Percentiles rank a stretch among this genome's conserved stretches.
Evolutionary conservation across 345 rosid genomes (phyloP).

Genomic region (Acer saccharum): DNA sequence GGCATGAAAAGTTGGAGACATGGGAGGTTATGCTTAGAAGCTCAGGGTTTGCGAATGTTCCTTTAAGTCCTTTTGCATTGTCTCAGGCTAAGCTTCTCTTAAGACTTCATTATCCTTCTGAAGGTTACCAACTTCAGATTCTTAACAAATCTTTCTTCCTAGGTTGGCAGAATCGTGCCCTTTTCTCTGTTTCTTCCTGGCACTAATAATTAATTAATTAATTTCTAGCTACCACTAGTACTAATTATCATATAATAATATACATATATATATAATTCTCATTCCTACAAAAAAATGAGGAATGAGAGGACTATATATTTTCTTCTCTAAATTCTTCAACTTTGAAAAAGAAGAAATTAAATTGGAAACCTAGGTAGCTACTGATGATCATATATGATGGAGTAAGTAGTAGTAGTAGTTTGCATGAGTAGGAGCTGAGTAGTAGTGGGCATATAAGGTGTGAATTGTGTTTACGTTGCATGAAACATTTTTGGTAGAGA

Average conservation of each 20-base stretch:
- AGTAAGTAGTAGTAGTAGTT: neutral
- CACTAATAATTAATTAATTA: conserved; percentile 28
- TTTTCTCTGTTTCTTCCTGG: conserved; percentile 96
- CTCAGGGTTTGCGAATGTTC: conserved; percentile 65
- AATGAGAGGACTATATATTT: too few species aligned
- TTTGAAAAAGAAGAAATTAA: too few species aligned
- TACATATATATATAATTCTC: too few species aligned
- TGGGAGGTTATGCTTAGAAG: conserved; percentile 79
- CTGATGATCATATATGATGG: neutral
- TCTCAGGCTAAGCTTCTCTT: conserved; percentile 94
- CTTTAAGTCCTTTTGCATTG: conserved; percentile 74
- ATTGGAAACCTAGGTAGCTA: too few species aligned
- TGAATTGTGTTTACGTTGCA: conserved; percentile 21
- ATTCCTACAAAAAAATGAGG: too few species aligned
- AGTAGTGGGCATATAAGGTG: neutral
- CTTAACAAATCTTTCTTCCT: conserved; percentile 63
- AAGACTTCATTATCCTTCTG: conserved; percentile 93
- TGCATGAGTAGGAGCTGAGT: conserved; percentile 13
- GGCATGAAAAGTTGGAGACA: conserved; percentile 62
- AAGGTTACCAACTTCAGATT: conserved; percentile 82
- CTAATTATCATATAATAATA: too few species aligned
- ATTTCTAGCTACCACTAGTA: too few species aligned
- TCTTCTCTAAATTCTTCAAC: too few species aligned
- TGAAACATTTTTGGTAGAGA: conserved; percentile 21
- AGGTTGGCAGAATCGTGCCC: conserved; percentile 86